phyloP scores from a whole-genome alignment of 164 flowering plant species.

The Kingdonia uniflora region DNA sequence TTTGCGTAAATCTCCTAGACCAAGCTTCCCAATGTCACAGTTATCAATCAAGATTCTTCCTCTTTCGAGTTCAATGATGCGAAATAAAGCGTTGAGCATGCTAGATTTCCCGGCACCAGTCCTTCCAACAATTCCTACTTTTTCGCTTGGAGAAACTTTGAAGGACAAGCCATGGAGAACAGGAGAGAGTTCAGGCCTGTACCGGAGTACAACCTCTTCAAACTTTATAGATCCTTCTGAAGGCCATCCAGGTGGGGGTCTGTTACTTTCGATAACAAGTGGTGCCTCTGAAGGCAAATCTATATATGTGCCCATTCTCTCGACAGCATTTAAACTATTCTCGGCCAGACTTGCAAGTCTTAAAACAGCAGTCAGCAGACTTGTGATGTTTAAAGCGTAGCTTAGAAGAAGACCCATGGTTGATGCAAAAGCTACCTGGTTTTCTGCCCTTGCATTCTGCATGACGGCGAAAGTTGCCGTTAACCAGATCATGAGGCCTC shows the following conservation, averaged over 20 bases:
- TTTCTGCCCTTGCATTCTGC: conserved; percentile 82
- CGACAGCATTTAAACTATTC: conserved; percentile 92
- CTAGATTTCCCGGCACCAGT: conserved; percentile 99
- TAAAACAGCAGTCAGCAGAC: conserved; percentile 64
- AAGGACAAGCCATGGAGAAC: conserved; percentile 90
- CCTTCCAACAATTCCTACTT: conserved; percentile 95
- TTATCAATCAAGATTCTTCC: conserved; percentile 86
- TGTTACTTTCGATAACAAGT: conserved; percentile 53
- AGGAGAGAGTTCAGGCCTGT: conserved; percentile 96
- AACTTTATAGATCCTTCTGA: conserved; percentile 74
- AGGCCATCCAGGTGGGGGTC: conserved; percentile 99
- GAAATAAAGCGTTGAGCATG: conserved; percentile 91
- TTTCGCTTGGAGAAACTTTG: conserved; percentile 65
- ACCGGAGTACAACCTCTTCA: conserved; percentile 83
- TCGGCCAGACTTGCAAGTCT: conserved; percentile 96
- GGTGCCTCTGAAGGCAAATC: conserved; percentile 96
- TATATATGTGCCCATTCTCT: conserved; percentile 72
- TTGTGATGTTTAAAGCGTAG: conserved; percentile 89
- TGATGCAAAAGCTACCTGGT: conserved; percentile 90
- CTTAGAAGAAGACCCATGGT: conserved; percentile 98
- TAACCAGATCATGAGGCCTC: conserved; percentile 97
- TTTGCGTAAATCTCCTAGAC: conserved; percentile 73
- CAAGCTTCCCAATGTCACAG: conserved; percentile 71
- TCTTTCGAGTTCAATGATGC: conserved; percentile 86
- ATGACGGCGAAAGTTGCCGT: conserved; percentile 95